phyloP scores from a whole-genome alignment of 805 yeast species.

The Diddensiella santjacobensis region DNA sequence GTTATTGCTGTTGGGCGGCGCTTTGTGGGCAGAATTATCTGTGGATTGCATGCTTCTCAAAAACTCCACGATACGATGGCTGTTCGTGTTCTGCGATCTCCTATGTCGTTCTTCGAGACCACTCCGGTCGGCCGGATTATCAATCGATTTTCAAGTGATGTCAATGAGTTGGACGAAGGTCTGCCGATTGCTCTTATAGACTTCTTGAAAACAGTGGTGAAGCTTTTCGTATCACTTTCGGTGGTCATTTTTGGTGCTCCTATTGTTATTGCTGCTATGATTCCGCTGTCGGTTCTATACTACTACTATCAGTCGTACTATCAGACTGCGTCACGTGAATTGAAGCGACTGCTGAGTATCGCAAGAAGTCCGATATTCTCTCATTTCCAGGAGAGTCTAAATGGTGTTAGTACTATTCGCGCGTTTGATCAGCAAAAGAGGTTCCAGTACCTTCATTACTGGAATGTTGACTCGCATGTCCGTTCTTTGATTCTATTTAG shows the following conservation, averaged over 20 bases:
- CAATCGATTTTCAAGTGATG: slow-evolving; percentile 87
- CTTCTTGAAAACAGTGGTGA: slow-evolving; percentile 35
- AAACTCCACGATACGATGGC: slow-evolving; percentile 72
- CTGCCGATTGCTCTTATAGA: slow-evolving; percentile 36
- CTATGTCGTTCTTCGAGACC: slow-evolving; percentile 92
- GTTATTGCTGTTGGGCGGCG: slow-evolving; percentile 52
- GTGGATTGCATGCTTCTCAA: slow-evolving; percentile 24
- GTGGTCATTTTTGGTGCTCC: slow-evolving; percentile 89
- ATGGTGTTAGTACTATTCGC: slow-evolving; percentile 72
- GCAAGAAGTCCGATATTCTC: slow-evolving; percentile 77
- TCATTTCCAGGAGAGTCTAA: slow-evolving; percentile 74
- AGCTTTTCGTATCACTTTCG: slow-evolving; percentile 55
- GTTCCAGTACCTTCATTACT: slow-evolving; percentile 47
- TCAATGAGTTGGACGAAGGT: slow-evolving; percentile 82
- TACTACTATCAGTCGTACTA: slow-evolving; percentile 68
- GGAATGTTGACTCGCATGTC: slow-evolving; percentile 64
- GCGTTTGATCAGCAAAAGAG: slow-evolving; percentile 69
- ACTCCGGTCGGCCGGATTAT: slow-evolving; percentile 91
- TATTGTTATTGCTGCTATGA: slow-evolving; percentile 66
- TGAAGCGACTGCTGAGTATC: slow-evolving; percentile 66
- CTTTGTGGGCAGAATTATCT: slow-evolving; percentile 52
- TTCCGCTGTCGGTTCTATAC: slow-evolving; percentile 67
- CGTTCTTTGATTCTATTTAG: slow-evolving; percentile 78
- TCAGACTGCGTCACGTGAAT: slow-evolving; percentile 67
- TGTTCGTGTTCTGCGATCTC: slow-evolving; percentile 69